Evolutionary conservation across 176 grass and related monocot species (phyloP).

Genomic region (Coix lacrymajobi): DNA sequence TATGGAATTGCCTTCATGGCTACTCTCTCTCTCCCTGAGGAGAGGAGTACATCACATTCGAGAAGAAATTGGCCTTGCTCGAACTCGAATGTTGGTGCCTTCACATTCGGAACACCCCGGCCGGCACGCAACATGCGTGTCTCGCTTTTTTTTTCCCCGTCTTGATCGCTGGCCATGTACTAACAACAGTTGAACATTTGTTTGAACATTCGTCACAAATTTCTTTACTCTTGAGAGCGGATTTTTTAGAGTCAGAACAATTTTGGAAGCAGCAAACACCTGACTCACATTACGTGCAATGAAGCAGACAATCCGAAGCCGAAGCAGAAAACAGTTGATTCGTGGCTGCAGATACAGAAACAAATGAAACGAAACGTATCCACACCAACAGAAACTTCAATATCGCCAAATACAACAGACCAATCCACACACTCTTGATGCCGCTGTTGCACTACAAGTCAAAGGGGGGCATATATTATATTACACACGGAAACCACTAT

Average conservation of each 20-base stretch:
- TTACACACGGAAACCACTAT: conserved; percentile 41
- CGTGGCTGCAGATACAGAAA: not conserved
- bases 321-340: not conserved
- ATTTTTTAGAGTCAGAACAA: not conserved
- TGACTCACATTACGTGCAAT: not conserved
- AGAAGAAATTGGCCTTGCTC: too few relatives aligned
- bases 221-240: not conserved
- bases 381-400: conserved; percentile 25
- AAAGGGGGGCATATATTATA: conserved; percentile 42
- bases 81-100: too few relatives aligned
- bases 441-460: conserved; percentile 40
- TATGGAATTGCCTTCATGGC: too few relatives aligned
- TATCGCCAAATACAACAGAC: conserved; percentile 20
- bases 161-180: too few relatives aligned
- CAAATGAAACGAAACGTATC: not conserved
- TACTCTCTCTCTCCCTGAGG: too few relatives aligned
- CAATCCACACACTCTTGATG: conserved; percentile 34
- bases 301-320: not conserved
- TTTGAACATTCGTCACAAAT: too few relatives aligned
- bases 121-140: too few relatives aligned
- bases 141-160: too few relatives aligned
- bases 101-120: too few relatives aligned
- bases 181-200: too few relatives aligned
- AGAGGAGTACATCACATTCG: too few relatives aligned
- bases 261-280: not conserved